These are phyloP conservation scores for Gaeumannomyces tritici DNA, from an alignment of 2,329 filamentous ascomycete species.

Conservation along the genomic window DNA sequence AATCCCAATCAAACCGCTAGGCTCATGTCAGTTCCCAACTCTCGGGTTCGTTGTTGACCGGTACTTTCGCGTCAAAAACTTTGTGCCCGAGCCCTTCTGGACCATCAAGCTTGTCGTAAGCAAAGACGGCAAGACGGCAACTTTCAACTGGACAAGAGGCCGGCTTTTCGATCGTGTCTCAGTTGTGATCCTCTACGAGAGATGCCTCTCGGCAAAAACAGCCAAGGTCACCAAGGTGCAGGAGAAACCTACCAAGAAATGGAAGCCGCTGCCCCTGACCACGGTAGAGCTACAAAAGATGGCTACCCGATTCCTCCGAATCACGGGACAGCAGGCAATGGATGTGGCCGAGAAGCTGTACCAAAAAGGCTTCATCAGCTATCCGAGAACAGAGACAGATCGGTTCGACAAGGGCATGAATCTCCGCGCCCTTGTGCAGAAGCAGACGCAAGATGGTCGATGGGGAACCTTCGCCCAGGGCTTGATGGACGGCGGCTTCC, in stretches of 20 bases:
- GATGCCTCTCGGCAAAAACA: slow-evolving; percentile 65
- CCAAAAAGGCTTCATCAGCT: slow-evolving; percentile 92
- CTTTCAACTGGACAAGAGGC: slow-evolving; percentile 73
- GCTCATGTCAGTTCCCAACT: slow-evolving; percentile 92
- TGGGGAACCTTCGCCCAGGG: slow-evolving; percentile 78
- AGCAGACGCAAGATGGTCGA: slow-evolving; percentile 64
- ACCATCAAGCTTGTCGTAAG: slow-evolving; percentile 74
- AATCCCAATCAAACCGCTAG: slow-evolving; percentile 27
- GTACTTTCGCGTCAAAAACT: slow-evolving; percentile 89
- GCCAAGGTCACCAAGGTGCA: slow-evolving; percentile 79
- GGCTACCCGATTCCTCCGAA: slow-evolving; percentile 77
- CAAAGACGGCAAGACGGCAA: slow-evolving; percentile 68
- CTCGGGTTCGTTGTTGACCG: slow-evolving; percentile 94
- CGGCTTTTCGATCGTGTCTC: slow-evolving; percentile 82
- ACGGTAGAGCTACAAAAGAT: slow-evolving; percentile 96
- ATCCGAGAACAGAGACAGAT: slow-evolving; percentile 94
- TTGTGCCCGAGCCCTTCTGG: slow-evolving; percentile 90
- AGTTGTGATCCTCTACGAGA: slow-evolving; percentile 74
- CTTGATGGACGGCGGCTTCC: slow-evolving; percentile 67
- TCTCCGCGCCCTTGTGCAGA: slow-evolving; percentile 67
- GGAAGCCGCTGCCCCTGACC: slow-evolving; percentile 85
- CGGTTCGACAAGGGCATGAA: slow-evolving; percentile 89
- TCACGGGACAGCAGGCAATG: slow-evolving; percentile 90
- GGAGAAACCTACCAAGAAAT: slow-evolving; percentile 87
- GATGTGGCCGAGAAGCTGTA: slow-evolving; percentile 78